Base-by-base conservation (phyloP, 768 basidiomycete genomes). In the Kwoniella shandongensis region DNA sequence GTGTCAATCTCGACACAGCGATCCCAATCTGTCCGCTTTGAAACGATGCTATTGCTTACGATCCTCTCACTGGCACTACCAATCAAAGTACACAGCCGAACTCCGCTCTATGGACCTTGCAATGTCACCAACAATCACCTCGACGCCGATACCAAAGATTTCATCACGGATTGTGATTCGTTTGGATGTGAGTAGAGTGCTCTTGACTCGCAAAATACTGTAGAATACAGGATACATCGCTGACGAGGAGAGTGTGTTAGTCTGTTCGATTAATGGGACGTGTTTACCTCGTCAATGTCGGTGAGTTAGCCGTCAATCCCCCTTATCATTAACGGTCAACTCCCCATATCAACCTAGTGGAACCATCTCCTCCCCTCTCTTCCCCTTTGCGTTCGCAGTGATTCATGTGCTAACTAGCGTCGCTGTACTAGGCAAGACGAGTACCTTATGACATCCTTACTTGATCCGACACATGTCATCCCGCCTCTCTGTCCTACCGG, bases 151-250 rank as follows among this genome's bases (percentile, higher is more conserved):
- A 64, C 62, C 32, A 65, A 68, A 46, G 66, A 39, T 3, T 68
- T 68, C 35, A 51, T 64, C 20, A 62, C 66, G 18, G 63, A 68
- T 23, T 68, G 66, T 36, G 66, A 68, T 38, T 57, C 63, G 1
- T 68, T 68, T 40, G 66, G 66, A 35, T 68, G 66, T 65, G 32
- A 53, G 66, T 61, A 2, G 13, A 4, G 39, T 4, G 41, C 35
- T 26, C 38, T 22, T 7, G 11, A 17, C 25, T 47, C 7, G 32
- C 6, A 13, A 13, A 32, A 13, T 32, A 32, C 54, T n/a, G 10
- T 2, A 39, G 17, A 4, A 15, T 23, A 11, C 2, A 11, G 32
- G 13, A 12, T 27, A 15, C 36, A 41, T 26, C 15, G 11, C 27
- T 39, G 27, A 44, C 3, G 11, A 2, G 27, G 13, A 18, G 23